Base-by-base conservation (phyloP, 2,329 filamentous ascomycete genomes). In the Calonectria montana region DNA sequence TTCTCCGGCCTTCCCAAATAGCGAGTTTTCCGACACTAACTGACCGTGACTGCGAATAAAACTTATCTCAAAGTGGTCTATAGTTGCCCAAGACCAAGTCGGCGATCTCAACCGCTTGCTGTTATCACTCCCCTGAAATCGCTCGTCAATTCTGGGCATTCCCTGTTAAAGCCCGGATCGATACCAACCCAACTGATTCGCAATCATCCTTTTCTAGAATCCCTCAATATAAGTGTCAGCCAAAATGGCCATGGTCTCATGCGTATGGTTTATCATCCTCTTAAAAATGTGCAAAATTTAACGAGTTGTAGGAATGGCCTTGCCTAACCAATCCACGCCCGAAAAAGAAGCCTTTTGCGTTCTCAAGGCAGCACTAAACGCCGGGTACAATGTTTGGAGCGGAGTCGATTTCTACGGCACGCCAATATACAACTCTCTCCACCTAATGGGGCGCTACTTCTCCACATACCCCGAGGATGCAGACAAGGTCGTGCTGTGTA, bases 391-490 rank as follows among this genome's bases (percentile, higher is more conserved):
- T 29, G 37, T 76, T 13, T 75, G 74, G 73, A 73, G 66, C 21
- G 73, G 70, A 1, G 73, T 57, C 21, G 41, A 68, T 18, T 69
- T 71, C 71, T 91, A 91, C 77, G 89, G 89, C 29, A 79, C 82
- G 2, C 84, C 86, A 0, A 80, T 86, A 2, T 82, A 83, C 68
- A 89, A 90, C 78, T 88, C 87, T 0, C 81, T 90, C 39, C 85
- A 87, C 55, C 82, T 91, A 18, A 78, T 91, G 50, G 84, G 87
- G 62, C 82, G 85, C 39, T 91, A 91, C 80, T 90, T 91, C 77
- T 83, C 83, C 23, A 83, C 85, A 48, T 86, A 91, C 77, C 89
- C 89, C 0, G 86, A 89, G 70, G 87, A 91, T 72, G 88, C 88
- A 2, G 81, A 84, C 25, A 88, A 90, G 76, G 86, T 91, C 1